Conservation (phyloP, 192 early-diverging fungal species). For the Coemansia sp. region DNA sequence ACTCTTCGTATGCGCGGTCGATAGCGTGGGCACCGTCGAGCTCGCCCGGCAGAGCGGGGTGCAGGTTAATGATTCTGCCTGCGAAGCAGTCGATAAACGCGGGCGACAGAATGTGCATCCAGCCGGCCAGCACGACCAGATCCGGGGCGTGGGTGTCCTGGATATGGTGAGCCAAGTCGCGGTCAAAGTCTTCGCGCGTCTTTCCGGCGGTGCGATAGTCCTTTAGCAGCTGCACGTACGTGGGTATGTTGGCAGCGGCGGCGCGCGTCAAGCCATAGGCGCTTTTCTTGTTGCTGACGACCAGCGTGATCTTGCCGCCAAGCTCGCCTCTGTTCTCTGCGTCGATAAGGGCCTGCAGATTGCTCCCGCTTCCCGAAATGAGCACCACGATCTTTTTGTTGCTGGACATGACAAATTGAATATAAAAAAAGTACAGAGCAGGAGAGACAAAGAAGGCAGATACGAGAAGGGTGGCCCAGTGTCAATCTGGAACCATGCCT, state of each 20-base stretch:
- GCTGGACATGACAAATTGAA: conserved; percentile 1
- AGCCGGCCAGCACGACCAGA: conserved; percentile 91
- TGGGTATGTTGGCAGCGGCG: conserved; percentile 76
- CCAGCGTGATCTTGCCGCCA: conserved; percentile 71
- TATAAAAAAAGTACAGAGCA: neutral
- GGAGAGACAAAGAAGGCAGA: neutral
- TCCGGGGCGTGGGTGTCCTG: conserved; percentile 63
- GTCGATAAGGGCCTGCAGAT: conserved; percentile 96
- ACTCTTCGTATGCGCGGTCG: conserved; percentile 90
- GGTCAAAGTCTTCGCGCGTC: conserved; percentile 86
- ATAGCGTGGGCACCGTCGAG: conserved; percentile 98
- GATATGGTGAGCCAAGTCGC: conserved; percentile 74
- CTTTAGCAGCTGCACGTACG: conserved; percentile 78
- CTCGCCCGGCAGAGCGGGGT: conserved; percentile 93
- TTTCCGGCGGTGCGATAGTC: conserved; percentile 78
- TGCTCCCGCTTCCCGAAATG: conserved; percentile 92
- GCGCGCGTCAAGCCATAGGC: conserved; percentile 94
- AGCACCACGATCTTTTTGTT: conserved; percentile 76
- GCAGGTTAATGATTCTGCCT: conserved; percentile 86
- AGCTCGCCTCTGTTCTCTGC: conserved; percentile 58
- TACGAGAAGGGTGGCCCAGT: too few species aligned
- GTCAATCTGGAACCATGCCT: too few species aligned
- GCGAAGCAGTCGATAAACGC: conserved; percentile 76
- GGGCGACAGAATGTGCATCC: conserved; percentile 96
- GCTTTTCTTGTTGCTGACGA: conserved; percentile 82